Conservation (phyloP, 345 rosid species). For the Ricinus communis region DNA sequence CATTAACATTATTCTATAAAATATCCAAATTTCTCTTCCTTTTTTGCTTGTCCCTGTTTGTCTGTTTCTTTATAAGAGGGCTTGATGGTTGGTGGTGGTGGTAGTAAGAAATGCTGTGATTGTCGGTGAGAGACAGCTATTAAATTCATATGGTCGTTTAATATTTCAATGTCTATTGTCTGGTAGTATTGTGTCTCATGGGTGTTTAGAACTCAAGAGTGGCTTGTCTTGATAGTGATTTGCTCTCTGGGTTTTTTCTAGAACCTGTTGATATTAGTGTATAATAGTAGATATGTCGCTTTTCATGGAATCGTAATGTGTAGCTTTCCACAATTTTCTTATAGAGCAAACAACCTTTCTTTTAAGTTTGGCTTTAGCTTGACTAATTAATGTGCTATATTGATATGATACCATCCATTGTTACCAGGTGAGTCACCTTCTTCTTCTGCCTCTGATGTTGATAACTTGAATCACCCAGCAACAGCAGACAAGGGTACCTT, state of each 20-base stretch:
- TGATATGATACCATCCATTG: constrained; percentile 2
- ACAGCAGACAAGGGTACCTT: constrained; percentile 56
- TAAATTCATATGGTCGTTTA: too few relatives aligned
- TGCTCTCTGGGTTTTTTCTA: background rate
- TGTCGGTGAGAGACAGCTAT: too few relatives aligned
- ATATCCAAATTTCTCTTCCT: too few relatives aligned
- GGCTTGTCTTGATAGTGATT: background rate
- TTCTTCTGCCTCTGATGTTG: constrained; percentile 95
- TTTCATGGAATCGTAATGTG: too few relatives aligned
- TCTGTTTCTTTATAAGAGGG: too few relatives aligned
- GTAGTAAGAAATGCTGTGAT: too few relatives aligned
- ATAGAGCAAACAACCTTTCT: background rate
- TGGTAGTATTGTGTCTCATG: too few relatives aligned
- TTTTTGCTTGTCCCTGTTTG: too few relatives aligned
- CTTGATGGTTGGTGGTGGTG: too few relatives aligned
- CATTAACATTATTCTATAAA: too few relatives aligned
- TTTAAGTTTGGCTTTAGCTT: background rate
- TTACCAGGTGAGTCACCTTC: constrained; percentile 92
- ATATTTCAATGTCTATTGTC: too few relatives aligned
- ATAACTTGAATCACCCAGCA: constrained; percentile 78
- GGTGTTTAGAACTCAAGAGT: background rate
- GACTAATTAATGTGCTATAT: background rate
- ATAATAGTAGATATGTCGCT: background rate
- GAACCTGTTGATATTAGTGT: background rate
- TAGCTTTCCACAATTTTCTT: too few relatives aligned